phyloP scores from a whole-genome alignment of 306 rosid genomes.

The Cicer pinnatifidum region DNA sequence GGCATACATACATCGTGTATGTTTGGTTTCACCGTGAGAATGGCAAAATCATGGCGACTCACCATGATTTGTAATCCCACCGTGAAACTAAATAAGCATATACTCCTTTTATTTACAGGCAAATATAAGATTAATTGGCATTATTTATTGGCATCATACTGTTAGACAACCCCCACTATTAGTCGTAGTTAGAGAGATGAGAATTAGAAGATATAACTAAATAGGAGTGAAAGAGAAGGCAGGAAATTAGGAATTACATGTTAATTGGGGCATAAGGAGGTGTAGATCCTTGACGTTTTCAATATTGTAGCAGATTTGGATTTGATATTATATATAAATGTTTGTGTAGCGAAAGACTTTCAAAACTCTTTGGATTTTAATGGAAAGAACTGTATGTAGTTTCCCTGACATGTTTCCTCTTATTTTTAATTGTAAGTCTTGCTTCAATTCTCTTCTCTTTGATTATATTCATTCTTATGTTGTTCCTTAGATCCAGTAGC shows the following conservation, averaged over 20 bases:
- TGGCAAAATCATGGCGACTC: no score
- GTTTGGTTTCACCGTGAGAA: no score
- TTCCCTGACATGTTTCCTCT: slow-evolving; percentile 26
- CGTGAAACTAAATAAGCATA: no score
- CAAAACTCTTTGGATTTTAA: slow-evolving; percentile 93
- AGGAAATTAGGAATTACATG: not conserved
- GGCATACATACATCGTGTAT: no score
- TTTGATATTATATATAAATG: slow-evolving; percentile 32
- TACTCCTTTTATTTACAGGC: no score
- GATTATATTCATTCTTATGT: not conserved
- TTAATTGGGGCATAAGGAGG: not conserved
- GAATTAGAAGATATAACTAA: not conserved
- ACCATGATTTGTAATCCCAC: no score
- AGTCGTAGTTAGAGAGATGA: not conserved
- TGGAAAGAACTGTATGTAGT: slow-evolving; percentile 87
- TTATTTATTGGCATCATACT: not conserved
- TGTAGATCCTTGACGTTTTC: not conserved
- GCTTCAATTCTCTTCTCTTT: slow-evolving; percentile 26
- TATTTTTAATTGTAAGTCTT: not conserved
- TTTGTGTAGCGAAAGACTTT: slow-evolving; percentile 81
- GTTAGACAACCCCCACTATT: not conserved
- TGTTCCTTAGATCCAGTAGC: not conserved
- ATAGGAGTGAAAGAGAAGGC: not conserved
- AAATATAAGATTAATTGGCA: not conserved
- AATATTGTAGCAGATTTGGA: not conserved